Evolutionary conservation across 2,329 filamentous ascomycete species (phyloP).

Genomic region (Colletotrichum sp.): DNA sequence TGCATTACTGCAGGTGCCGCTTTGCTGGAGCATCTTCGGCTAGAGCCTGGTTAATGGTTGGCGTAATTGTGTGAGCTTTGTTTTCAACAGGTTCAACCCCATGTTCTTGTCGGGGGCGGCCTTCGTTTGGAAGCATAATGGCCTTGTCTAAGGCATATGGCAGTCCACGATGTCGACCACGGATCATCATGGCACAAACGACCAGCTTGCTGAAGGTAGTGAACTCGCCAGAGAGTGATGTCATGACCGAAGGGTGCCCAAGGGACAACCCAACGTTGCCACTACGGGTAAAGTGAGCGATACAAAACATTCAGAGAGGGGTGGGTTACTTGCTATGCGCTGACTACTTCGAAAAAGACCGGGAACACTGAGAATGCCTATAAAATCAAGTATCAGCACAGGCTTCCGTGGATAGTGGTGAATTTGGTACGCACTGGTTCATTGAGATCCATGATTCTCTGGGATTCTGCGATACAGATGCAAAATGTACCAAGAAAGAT

Average conservation of each 20-base stretch:
- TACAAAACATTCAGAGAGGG: neutral
- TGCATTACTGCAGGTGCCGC: neutral
- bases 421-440: neutral
- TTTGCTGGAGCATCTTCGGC: neutral
- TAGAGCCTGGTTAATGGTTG: neutral
- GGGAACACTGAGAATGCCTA: conserved; percentile 35
- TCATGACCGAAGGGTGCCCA: conserved; percentile 32
- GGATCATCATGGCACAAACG: conserved; percentile 42
- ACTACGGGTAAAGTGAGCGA: conserved; percentile 22
- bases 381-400: neutral
- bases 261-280: conserved; percentile 41
- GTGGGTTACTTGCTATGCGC: conserved; percentile 33
- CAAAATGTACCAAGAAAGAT: conserved; percentile 42
- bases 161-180: conserved; percentile 39
- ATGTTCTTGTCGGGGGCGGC: neutral
- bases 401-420: rapidly evolving
- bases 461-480: conserved; percentile 30
- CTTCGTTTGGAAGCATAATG: conserved; percentile 25
- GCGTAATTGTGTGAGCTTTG: neutral
- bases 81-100: neutral
- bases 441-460: neutral
- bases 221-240: conserved; percentile 36
- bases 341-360: conserved; percentile 38
- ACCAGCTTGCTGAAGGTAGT: conserved; percentile 38
- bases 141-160: conserved; percentile 39